Evolutionary conservation across 192 early-diverging fungal species (phyloP), one percentile per base, ranked within the genome.

Genomic region (Spizellomyces sp.): DNA sequence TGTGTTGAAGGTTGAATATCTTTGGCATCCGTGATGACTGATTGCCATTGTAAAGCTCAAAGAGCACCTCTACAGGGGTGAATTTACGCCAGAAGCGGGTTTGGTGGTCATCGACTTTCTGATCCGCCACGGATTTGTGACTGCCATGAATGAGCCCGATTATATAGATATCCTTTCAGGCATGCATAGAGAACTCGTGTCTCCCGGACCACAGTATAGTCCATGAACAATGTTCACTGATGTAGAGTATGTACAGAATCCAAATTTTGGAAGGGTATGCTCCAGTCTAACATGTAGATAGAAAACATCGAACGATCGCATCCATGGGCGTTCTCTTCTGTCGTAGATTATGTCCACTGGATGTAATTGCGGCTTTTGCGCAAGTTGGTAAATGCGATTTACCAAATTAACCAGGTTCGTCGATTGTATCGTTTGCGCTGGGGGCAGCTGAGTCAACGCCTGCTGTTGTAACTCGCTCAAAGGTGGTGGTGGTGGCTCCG

Each of bases 1-100:
- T 93, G 68, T 59, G 42, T n/a, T 64, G 42, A n/a, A 9, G 9
- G 9, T 52, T 9, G 9, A n/a, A 52, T 9, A 52, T 10, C n/a
- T 52, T n/a, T 54, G 50, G 4, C 12, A 19, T 54, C 14, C 50
- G 4, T 19, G 12, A 12, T 61, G 36, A 22, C 47, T 56, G 50
- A 67, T 45, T 10, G 59, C 15, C 6, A 46, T 36, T 58, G 6
- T 42, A 56, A 45, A 75, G 83, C 6, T 62, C 45, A 14, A 83
- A 77, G 54, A 82, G 81, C 71, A 58, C 27, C 46, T 85, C 45
- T 52, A 73, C 14, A 41, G 48, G 6, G 69, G 66, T 15, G 78
- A 81, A 71, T 97, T 96, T 80, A 95, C 92, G 77, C 92, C 92
- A 2, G 95, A 96, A 77, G 90, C 93, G 58, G 94, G 88, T 0